Evolutionary conservation across 2,329 filamentous ascomycete species (phyloP), one percentile per base, ranked within the genome.

Genomic region (Lasiodiplodia hormozganensis): DNA sequence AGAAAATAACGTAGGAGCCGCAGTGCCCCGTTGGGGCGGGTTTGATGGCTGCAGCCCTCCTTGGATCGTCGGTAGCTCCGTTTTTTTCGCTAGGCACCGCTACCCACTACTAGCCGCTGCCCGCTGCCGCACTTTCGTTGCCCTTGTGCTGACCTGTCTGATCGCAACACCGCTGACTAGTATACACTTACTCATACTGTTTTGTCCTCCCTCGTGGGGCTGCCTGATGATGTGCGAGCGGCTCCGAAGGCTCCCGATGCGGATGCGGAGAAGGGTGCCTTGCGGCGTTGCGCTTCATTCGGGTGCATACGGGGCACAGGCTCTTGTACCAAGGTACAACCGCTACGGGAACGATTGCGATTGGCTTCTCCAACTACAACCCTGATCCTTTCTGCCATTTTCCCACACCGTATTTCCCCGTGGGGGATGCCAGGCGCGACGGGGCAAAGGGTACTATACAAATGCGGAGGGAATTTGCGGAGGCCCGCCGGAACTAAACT

Each of bases 391-490:
- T 47, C 14, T 14, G 18, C 54, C 8, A 4, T 31, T 36, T n/a
- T 23, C n/a, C 18, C 25, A 21, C 58, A 18, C 58, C 58, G 58
- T 49, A 12, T 49, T 62, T 62, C 58, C 58, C 58, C 58, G 25
- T 49, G 58, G 58, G 57, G 58, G 31, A 18, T 36, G 11, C n/a
- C 51, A 56, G 53, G 2, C 23, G 38, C 3, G 21, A 21, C 57
- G 38, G 23, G 23, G n/a, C 21, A 60, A 60, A 34, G 36, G 56
- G 36, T 3, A n/a, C 23, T 47, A 18, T 60, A 18, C 40, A 7
- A 18, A 43, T 62, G 23, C 40, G 57, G 57, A 62, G 57, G 40
- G 31, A n/a, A 12, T 43, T 47, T 62, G 58, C 58, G 58, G 58
- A 62, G 38, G 57, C 57, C 21, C 57, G 38, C 14, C 5, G n/a